These are phyloP conservation scores for Epichloe uncinata DNA, from an alignment of 2,329 filamentous ascomycete genomes.

Conservation along the genomic window DNA sequence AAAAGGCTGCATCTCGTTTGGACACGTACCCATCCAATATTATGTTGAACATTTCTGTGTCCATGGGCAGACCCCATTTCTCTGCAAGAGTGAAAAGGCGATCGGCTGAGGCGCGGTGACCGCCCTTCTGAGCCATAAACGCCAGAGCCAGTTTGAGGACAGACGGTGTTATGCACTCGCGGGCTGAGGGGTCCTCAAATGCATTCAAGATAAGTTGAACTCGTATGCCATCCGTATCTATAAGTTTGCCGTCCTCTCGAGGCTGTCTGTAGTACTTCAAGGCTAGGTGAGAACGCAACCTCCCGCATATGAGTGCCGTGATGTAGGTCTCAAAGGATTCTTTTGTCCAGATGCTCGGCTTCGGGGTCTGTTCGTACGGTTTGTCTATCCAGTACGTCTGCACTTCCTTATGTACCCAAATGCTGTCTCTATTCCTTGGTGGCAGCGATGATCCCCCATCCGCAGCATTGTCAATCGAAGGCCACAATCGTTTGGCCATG, in stretches of 20 bases:
- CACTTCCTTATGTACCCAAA: conserved; percentile 24
- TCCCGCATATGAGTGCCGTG: conserved; percentile 24
- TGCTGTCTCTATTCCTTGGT: conserved; percentile 11
- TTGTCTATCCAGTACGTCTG: conserved; percentile 17
- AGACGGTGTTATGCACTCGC: conserved; percentile 22
- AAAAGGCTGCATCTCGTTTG: conserved; percentile 29
- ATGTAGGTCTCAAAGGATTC: conserved; percentile 30
- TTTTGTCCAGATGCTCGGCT: conserved; percentile 28
- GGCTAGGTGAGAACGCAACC: conserved; percentile 19
- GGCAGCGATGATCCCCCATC: conserved; percentile 15
- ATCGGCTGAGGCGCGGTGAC: conserved; percentile 21
- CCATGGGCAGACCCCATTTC: conserved; percentile 25
- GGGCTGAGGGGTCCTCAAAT: conserved; percentile 24
- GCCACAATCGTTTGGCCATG: conserved; percentile 23
- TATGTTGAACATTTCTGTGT: conserved; percentile 35
- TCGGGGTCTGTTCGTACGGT: conserved; percentile 26
- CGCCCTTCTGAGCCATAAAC: conserved; percentile 25
- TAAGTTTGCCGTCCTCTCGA: conserved; percentile 13
- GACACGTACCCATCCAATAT: conserved; percentile 28
- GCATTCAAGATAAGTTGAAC: conserved; percentile 24
- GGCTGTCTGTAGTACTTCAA: conserved; percentile 22
- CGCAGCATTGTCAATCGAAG: conserved; percentile 16
- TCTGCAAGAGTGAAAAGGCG: conserved; percentile 25
- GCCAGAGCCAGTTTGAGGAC: conserved; percentile 31
- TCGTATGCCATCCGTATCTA: conserved; percentile 26